Conservation (phyloP, 2,329 filamentous ascomycete genomes). For the Xylaria arbuscula region DNA sequence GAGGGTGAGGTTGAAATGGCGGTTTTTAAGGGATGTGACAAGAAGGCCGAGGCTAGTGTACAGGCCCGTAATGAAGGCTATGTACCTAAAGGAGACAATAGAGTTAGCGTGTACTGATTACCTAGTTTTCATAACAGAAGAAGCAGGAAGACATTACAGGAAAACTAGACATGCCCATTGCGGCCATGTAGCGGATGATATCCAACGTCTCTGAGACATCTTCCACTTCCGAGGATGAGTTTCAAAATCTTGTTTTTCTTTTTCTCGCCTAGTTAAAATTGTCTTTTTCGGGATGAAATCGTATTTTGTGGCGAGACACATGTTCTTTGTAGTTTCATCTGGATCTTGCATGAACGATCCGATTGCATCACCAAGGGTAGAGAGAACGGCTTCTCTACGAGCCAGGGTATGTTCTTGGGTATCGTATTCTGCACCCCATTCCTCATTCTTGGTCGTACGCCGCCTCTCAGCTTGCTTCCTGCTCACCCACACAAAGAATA, state of each 20-base stretch:
- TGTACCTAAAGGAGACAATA: constrained; percentile 25
- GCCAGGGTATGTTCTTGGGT: constrained; percentile 7
- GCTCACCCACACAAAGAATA: constrained; percentile 38
- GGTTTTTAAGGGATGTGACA: constrained; percentile 33
- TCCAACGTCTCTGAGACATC: constrained; percentile 34
- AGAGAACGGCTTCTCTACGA: constrained; percentile 27
- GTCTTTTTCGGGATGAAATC: constrained; percentile 31
- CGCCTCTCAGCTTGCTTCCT: constrained; percentile 20
- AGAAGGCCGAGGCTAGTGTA: constrained; percentile 32
- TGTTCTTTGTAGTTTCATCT: constrained; percentile 42
- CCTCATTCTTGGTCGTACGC: constrained; percentile 9
- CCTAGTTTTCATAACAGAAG: too few relatives aligned
- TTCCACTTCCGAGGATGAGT: constrained; percentile 30
- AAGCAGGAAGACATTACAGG: constrained; percentile 19
- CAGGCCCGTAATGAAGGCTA: constrained; percentile 30
- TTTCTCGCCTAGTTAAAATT: not conserved
- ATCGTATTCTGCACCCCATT: constrained; percentile 9
- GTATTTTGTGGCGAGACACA: constrained; percentile 44
- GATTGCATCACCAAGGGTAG: constrained; percentile 48
- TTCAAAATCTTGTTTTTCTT: not conserved
- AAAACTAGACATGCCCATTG: constrained; percentile 30
- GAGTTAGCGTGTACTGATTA: constrained; percentile 6
- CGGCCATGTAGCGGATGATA: constrained; percentile 21
- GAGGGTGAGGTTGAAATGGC: constrained; percentile 38
- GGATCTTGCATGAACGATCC: constrained; percentile 44